phyloP scores from a whole-genome alignment of 2,329 filamentous ascomycete genomes.

The Colletotrichum gloeosporioides region DNA sequence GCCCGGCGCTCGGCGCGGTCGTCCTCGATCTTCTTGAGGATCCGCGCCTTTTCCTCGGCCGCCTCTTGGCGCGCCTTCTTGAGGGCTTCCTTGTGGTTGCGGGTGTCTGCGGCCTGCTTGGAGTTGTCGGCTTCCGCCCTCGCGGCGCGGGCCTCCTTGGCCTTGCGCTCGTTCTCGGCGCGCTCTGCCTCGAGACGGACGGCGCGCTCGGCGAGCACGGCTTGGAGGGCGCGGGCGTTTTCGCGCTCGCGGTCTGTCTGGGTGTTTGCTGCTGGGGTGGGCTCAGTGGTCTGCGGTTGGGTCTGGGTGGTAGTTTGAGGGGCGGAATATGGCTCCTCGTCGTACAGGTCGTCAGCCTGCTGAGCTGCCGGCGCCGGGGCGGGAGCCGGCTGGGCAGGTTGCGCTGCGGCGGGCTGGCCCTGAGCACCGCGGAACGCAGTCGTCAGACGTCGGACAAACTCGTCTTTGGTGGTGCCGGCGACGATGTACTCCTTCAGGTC shows the following conservation, averaged over 20 bases:
- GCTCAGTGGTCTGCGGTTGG: not conserved
- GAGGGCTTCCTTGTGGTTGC: slow-evolving; percentile 58
- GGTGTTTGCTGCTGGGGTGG: slow-evolving; percentile 11
- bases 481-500: slow-evolving; percentile 79
- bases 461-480: slow-evolving; percentile 66
- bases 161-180: slow-evolving; percentile 49
- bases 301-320: not conserved
- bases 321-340: not conserved
- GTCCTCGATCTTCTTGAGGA: slow-evolving; percentile 77
- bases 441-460: slow-evolving; percentile 66
- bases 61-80: slow-evolving; percentile 70
- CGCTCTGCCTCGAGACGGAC: slow-evolving; percentile 47
- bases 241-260: slow-evolving; percentile 25
- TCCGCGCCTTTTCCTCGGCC: slow-evolving; percentile 71
- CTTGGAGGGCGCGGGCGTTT: slow-evolving; percentile 28
- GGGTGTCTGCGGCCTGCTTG: slow-evolving; percentile 34
- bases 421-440: slow-evolving; percentile 31
- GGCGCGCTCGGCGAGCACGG: slow-evolving; percentile 56
- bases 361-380: not conserved
- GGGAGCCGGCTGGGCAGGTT: not conserved
- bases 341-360: not conserved
- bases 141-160: slow-evolving; percentile 55
- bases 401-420: not conserved
- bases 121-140: slow-evolving; percentile 43
- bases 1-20: slow-evolving; percentile 74